A percentile compares a stretch with the other conserved stretches of the same genome.
phyloP scores from a whole-genome alignment of 805 yeast species.

The Isabelozyma pseudorhagii region DNA sequence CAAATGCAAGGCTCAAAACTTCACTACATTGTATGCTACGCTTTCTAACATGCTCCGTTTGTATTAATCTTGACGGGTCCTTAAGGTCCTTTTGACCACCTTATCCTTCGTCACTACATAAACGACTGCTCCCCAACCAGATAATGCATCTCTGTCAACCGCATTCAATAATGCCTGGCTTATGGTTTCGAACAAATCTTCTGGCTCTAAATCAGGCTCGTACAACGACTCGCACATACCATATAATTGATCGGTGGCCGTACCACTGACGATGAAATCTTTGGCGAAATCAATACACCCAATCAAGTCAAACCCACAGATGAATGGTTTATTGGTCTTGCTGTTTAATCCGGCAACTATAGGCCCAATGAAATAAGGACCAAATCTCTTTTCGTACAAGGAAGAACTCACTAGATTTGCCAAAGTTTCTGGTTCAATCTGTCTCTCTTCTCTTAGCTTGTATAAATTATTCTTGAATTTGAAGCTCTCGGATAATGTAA shows the following conservation, averaged over 20 bases:
- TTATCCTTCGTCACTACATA: slow-evolving; percentile 89
- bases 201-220: slow-evolving; percentile 92
- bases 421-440: slow-evolving; percentile 88
- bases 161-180: slow-evolving; percentile 92
- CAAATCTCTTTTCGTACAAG: slow-evolving; percentile 86
- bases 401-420: slow-evolving; percentile 91
- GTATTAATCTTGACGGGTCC: slow-evolving; percentile 88
- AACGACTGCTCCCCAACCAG: slow-evolving; percentile 98
- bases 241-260: slow-evolving; percentile 93
- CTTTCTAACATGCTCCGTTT: background rate
- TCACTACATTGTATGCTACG: no score
- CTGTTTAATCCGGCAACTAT: slow-evolving; percentile 92
- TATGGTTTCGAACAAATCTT: slow-evolving; percentile 92
- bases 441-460: slow-evolving; percentile 86
- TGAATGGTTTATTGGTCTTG: slow-evolving; percentile 77
- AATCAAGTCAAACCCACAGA: slow-evolving; percentile 93
- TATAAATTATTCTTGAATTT: slow-evolving; percentile 84
- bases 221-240: slow-evolving; percentile 98
- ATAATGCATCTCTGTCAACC: slow-evolving; percentile 93
- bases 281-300: slow-evolving; percentile 95
- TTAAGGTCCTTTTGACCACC: slow-evolving; percentile 81
- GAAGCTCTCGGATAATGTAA: slow-evolving; percentile 77
- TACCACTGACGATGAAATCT: slow-evolving; percentile 93
- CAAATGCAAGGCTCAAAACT: no score
- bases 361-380: slow-evolving; percentile 97